Evolutionary conservation across 192 early-diverging fungal species (phyloP), one percentile per base, ranked within the genome.

Genomic region (Podila clonocystis): DNA sequence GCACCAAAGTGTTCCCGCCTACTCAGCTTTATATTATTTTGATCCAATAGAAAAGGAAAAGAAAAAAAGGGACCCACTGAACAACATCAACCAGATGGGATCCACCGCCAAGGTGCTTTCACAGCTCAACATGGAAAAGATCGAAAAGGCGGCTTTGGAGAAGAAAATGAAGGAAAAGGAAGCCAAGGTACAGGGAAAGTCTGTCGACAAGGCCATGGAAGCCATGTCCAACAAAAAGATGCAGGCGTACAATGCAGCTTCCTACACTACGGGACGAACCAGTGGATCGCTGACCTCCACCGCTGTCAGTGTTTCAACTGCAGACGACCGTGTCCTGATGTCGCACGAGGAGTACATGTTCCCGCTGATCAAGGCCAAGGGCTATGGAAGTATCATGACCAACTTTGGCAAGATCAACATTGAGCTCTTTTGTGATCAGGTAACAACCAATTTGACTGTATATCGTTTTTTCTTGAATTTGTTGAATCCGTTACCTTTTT

Each of bases 311-410:
- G 91, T 92, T 9, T 86, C 91, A 15, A 95, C 94, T 0, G 73
- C 82, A 12, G 93, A 94, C 67, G 91, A 93, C 67, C 75, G 88
- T 11, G 92, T 91, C 0, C 58, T 92, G 30, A 70, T 97, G 52
- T 86, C 87, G 31, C 91, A 95, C 62, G 95, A 97, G 60, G 97
- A 97, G 73, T 96, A 92, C 82, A 93, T 98, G 93, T 94, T 95
- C 73, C 89, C 88, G 34, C 83, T 91, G 26, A 92, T 99, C 73
- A 95, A 95, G 67, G 83, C 83, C 22, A 97, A 95, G 67, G 96
- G 91, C 5, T 93, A 93, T 64, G 94, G 85, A 29, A 87, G 87
- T 26, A 88, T 99, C 17, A 67, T 87, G 26, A 99, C 97, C 36
- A 96, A 91, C 69, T 84, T 95, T 63, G 95, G 95, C 33, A 88